These are phyloP conservation scores for Elsinoe batatas DNA, from an alignment of 2,329 filamentous ascomycete genomes.

Conservation along the genomic window DNA sequence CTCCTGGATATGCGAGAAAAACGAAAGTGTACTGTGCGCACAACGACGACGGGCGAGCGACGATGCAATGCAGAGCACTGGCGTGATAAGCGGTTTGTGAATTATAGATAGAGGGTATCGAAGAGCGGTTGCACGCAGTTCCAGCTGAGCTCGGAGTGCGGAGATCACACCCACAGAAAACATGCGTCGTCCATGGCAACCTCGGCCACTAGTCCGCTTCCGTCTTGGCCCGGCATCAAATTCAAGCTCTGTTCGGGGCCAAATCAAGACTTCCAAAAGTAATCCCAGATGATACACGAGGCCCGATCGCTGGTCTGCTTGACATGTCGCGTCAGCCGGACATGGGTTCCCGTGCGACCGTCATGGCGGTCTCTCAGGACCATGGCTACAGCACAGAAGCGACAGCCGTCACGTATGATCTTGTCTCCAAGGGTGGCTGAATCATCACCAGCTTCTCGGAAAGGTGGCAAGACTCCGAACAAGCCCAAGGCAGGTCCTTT, in stretches of 20 bases:
- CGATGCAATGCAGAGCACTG: conserved; percentile 12
- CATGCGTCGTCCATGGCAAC: conserved; percentile 6
- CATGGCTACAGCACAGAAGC: conserved; percentile 33
- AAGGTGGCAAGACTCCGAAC: conserved; percentile 29
- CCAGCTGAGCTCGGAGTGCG: conserved; percentile 5
- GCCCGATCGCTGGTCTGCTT: background rate
- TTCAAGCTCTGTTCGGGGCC: background rate
- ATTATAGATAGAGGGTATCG: conserved; percentile 5
- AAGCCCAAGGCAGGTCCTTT: conserved; percentile 46
- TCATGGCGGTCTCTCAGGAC: conserved; percentile 31
- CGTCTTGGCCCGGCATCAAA: background rate
- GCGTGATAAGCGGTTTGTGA: conserved; percentile 5
- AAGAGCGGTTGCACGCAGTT: background rate
- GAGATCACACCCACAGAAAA: conserved; percentile 1
- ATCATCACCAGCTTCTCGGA: conserved; percentile 19
- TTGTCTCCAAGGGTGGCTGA: conserved; percentile 38
- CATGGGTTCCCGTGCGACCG: conserved; percentile 2
- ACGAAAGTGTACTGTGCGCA: conserved; percentile 2
- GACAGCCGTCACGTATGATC: conserved; percentile 41
- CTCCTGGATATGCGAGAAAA: background rate
- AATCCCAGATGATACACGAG: conserved; percentile 4
- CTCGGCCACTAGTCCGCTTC: background rate
- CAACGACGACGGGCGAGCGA: conserved; percentile 1
- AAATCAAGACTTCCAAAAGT: background rate
- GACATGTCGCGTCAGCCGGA: conserved; percentile 3